Evolutionary conservation across 129 eudicot species (phyloP).

Genomic region (Kitagawia praeruptora): DNA sequence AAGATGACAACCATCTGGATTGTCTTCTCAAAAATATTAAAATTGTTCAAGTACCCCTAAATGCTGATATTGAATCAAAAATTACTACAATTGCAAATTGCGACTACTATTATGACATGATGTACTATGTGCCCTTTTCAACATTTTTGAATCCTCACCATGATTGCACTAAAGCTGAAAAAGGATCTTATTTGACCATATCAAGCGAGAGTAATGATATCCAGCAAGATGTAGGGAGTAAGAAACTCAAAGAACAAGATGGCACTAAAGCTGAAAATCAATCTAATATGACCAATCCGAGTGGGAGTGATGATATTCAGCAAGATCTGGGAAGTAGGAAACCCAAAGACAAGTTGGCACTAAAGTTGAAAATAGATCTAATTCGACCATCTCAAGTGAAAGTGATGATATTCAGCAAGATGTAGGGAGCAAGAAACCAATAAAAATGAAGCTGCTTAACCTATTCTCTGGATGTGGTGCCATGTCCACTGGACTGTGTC

Average conservation of each 20-base stretch:
- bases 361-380: conserved; percentile 39
- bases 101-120: conserved; percentile 62
- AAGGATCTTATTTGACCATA: conserved; percentile 54
- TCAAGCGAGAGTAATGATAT: conserved; percentile 39
- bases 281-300: too few relatives aligned
- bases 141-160: conserved; percentile 48
- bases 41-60: conserved; percentile 36
- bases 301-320: too few relatives aligned
- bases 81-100: conserved; percentile 17
- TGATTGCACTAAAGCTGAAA: conserved; percentile 27
- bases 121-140: conserved; percentile 48
- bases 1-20: conserved; percentile 69
- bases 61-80: conserved; percentile 26
- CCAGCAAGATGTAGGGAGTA: conserved; percentile 10
- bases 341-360: conserved; percentile 1
- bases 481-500: conserved; percentile 93
- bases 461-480: conserved; percentile 94
- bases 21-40: conserved; percentile 55
- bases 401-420: conserved; percentile 21
- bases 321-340: too few relatives aligned
- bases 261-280: too few relatives aligned
- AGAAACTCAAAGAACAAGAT: not conserved
- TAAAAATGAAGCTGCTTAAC: conserved; percentile 43
- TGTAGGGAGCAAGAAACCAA: conserved; percentile 2
- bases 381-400: conserved; percentile 57